Percentiles rank a stretch among this genome's conserved stretches.
Evolutionary conservation across 2,329 filamentous ascomycete species (phyloP).

Genomic region (Arthrobotrys pseudoclavata): DNA sequence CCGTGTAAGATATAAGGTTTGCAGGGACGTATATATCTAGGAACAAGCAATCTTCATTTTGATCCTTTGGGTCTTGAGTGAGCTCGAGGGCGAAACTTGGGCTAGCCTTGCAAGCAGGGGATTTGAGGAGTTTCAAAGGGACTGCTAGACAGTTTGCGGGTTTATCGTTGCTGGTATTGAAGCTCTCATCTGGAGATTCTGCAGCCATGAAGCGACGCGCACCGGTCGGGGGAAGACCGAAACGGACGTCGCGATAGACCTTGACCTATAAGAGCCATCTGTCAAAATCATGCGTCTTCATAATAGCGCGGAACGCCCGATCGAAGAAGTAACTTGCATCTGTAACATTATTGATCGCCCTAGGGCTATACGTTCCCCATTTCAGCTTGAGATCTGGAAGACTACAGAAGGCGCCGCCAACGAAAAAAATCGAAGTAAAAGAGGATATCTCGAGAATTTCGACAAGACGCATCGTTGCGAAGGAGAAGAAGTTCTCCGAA

Average conservation of each 20-base stretch:
- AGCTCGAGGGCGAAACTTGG: conserved; percentile 19
- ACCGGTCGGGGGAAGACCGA: conserved; percentile 67
- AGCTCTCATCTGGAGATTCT: conserved; percentile 64
- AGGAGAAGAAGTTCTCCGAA: not conserved
- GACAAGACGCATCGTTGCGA: not conserved
- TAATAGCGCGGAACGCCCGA: not conserved
- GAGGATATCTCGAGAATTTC: not conserved
- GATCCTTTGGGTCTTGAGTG: not conserved
- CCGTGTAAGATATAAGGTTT: conserved; percentile 65
- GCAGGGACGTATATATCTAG: conserved; percentile 69
- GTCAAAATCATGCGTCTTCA: no score
- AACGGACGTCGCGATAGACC: conserved; percentile 60
- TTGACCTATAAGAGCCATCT: not conserved
- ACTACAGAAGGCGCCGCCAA: not conserved
- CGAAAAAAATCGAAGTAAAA: not conserved
- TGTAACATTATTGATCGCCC: not conserved
- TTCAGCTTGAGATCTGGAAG: not conserved
- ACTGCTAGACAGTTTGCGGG: conserved; percentile 64
- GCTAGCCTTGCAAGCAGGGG: not conserved
- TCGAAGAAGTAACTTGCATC: not conserved
- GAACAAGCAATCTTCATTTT: conserved; percentile 69
- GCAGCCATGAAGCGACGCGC: conserved; percentile 67
- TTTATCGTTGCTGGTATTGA: conserved; percentile 63
- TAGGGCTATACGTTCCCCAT: not conserved
- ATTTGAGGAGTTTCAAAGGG: conserved; percentile 60